phyloP scores from a whole-genome alignment of 2,329 filamentous ascomycete species.

The Blastomyces emzantsi region DNA sequence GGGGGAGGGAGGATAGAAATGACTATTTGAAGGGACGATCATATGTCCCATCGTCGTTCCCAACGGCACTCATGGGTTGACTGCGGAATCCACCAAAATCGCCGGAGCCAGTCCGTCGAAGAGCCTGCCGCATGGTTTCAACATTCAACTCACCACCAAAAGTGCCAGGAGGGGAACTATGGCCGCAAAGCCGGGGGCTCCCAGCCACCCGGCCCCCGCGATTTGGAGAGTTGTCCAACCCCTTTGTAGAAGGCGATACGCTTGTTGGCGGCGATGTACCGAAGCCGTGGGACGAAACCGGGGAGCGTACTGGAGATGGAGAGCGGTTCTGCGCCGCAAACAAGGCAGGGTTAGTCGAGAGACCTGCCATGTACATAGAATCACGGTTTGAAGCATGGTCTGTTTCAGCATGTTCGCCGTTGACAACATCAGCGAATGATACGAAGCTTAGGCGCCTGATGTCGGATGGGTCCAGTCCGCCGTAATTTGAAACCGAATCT shows the following conservation, averaged over 20 bases:
- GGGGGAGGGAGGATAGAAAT: background rate
- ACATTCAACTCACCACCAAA: slow-evolving; percentile 66
- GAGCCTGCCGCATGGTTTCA: slow-evolving; percentile 86
- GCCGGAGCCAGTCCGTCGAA: slow-evolving; percentile 74
- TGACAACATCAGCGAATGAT: slow-evolving; percentile 92
- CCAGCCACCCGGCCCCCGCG: slow-evolving; percentile 45
- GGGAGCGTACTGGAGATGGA: slow-evolving; percentile 13
- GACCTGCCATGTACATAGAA: slow-evolving; percentile 50
- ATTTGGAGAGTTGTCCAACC: slow-evolving; percentile 59
- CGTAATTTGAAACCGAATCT: slow-evolving; percentile 66
- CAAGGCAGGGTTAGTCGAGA: slow-evolving; percentile 14
- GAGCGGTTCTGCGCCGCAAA: slow-evolving; percentile 42
- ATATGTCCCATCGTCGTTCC: slow-evolving; percentile 25
- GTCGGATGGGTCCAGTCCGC: slow-evolving; percentile 65
- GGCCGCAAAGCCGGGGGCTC: slow-evolving; percentile 49
- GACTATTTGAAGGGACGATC: slow-evolving; percentile 24
- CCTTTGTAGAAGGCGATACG: slow-evolving; percentile 64
- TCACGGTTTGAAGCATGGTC: slow-evolving; percentile 51
- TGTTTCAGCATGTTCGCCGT: slow-evolving; percentile 50
- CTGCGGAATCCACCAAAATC: slow-evolving; percentile 51
- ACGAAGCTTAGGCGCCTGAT: slow-evolving; percentile 85
- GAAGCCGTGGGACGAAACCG: slow-evolving; percentile 57
- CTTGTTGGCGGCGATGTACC: slow-evolving; percentile 67
- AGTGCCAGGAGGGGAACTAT: slow-evolving; percentile 43
- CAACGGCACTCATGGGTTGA: slow-evolving; percentile 25